These are phyloP conservation scores for Bipolaris victoriae DNA, from an alignment of 2,329 filamentous ascomycete genomes.

Conservation along the genomic window DNA sequence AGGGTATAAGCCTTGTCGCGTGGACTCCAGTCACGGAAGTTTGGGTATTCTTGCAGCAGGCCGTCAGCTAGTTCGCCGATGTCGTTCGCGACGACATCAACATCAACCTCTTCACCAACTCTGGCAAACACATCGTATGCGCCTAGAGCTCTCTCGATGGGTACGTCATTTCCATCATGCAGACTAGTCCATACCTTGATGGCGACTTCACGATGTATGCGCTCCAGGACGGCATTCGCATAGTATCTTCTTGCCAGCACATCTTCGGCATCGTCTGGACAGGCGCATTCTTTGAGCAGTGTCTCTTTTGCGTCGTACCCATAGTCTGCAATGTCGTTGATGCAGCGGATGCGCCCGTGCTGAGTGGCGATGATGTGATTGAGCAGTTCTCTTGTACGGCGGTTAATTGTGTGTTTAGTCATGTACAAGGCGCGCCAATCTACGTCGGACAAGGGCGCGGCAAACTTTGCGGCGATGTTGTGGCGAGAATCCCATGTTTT, in stretches of 20 bases:
- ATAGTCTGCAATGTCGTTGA: slow-evolving; percentile 71
- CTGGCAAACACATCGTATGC: slow-evolving; percentile 91
- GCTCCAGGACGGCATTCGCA: slow-evolving; percentile 74
- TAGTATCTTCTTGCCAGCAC: slow-evolving; percentile 80
- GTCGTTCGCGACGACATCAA: slow-evolving; percentile 66
- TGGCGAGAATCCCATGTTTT: slow-evolving; percentile 71
- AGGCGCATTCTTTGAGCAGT: slow-evolving; percentile 69
- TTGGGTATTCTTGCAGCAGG: slow-evolving; percentile 61
- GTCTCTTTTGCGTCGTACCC: slow-evolving; percentile 92
- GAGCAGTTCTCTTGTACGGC: slow-evolving; percentile 53
- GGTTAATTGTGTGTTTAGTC: slow-evolving; percentile 44
- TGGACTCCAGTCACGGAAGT: slow-evolving; percentile 63
- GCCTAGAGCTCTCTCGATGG: slow-evolving; percentile 76
- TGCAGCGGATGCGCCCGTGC: slow-evolving; percentile 70
- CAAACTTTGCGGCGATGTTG: slow-evolving; percentile 41
- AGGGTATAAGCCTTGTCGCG: slow-evolving; percentile 72
- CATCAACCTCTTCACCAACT: slow-evolving; percentile 72
- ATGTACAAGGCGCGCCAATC: slow-evolving; percentile 71
- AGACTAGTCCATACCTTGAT: slow-evolving; percentile 76
- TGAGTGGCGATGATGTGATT: slow-evolving; percentile 74
- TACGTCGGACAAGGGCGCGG: slow-evolving; percentile 60
- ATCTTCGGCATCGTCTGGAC: slow-evolving; percentile 68
- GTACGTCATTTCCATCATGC: slow-evolving; percentile 56
- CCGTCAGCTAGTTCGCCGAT: slow-evolving; percentile 68
- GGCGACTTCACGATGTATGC: slow-evolving; percentile 80